Base-by-base conservation (phyloP, 2,329 filamentous ascomycete genomes). In the Coniochaeta sp. region DNA sequence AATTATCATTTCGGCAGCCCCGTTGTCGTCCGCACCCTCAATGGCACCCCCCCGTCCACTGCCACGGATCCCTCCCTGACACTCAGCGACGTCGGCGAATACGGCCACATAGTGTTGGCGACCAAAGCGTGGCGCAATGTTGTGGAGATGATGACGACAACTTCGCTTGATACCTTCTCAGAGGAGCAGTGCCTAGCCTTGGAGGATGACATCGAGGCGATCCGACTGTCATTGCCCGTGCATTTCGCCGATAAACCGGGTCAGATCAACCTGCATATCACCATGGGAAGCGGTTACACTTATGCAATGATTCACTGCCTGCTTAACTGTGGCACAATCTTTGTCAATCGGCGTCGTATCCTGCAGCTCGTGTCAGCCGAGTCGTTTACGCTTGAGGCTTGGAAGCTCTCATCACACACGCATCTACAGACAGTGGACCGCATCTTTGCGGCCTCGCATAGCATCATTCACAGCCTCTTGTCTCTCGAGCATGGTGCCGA, bases 271-370 rank as follows among this genome's bases (percentile, higher is more conserved):
- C 74, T 85, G 5, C 83, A 86, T 70, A 84, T 86, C 67, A 85
- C 83, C 22, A 86, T 86, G 83, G 83, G 83, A 38, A 85, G 82
- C 52, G 83, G 83, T 59, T 83, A 82, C 66, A 85, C 82, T 0
- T 86, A 83, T 67, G 82, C 83, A 63, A 84, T 86, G 81, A 77
- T 86, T 57, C 83, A 86, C 70, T 84, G 81, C 60, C 77, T 86
- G 24, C 75, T 86, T 22, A 82, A 86, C 68, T 85, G 82, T 65
- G 81, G 82, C 10, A 83, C 81, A 30, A 81, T 86, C 63, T 85
- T 86, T 69, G 80, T 85, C 55, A 82, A 85, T 67, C 81, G 83
- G 9, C 81, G 83, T 26, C 79, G 81, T 56, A 80, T 86, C 42
- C 74, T 86, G 50, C 83, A 86, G 67, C 75, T 81, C 38, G 82